Conservation (phyloP, 1,284 basidiomycete species). For the Chalciporus sp. region DNA sequence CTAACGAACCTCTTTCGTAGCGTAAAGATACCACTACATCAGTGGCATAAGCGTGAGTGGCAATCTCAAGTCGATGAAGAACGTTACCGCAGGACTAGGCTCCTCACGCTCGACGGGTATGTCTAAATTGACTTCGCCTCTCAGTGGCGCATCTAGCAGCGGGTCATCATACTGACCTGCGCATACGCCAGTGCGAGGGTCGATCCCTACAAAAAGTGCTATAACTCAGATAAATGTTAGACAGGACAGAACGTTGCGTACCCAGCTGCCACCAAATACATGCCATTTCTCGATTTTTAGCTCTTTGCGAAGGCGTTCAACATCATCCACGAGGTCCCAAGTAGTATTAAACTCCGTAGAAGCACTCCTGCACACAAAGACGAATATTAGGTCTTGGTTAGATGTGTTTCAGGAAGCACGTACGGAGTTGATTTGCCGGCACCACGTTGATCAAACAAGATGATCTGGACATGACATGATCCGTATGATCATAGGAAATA, state of each 20-base stretch:
- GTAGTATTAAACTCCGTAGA: conserved; percentile 89
- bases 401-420: conserved; percentile 26
- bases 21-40: conserved; percentile 81
- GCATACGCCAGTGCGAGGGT: conserved; percentile 90
- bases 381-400: conserved; percentile 16
- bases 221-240: not conserved
- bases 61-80: not conserved
- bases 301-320: conserved; percentile 79
- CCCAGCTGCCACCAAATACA: conserved; percentile 92
- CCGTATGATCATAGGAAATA: conserved; percentile 5
- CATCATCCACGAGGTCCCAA: conserved; percentile 91
- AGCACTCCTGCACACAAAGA: conserved; percentile 53
- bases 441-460: conserved; percentile 85
- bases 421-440: conserved; percentile 85
- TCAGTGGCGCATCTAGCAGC: not conserved
- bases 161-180: conserved; percentile 49
- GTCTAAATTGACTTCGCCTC: conserved; percentile 42
- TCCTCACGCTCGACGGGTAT: conserved; percentile 81
- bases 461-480: conserved; percentile 48
- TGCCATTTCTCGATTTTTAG: conserved; percentile 85
- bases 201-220: conserved; percentile 67
- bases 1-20: conserved; percentile 66
- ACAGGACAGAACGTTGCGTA: conserved; percentile 32
- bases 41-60: not conserved
- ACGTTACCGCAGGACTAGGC: conserved; percentile 75